A percentile compares a stretch with the other conserved stretches of the same genome.
These are phyloP conservation scores for Triticum aestivum DNA, from an alignment of 176 grass and related monocot species.

Conservation along the genomic window DNA sequence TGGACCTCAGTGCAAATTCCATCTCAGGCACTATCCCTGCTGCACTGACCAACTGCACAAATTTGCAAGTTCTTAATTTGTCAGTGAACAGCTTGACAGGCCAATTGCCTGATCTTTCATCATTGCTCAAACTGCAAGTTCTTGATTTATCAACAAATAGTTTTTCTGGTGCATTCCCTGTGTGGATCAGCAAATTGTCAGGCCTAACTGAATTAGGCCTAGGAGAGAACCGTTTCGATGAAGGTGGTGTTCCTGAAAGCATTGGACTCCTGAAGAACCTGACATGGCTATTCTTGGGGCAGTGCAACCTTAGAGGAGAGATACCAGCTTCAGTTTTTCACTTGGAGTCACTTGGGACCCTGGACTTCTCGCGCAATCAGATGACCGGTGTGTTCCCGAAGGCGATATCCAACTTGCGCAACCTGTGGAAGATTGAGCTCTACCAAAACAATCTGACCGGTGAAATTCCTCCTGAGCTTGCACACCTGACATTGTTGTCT, in stretches of 20 bases:
- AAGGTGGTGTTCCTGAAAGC: constrained; percentile 62
- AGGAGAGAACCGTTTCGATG: constrained; percentile 78
- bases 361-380: constrained; percentile 91
- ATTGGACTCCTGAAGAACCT: constrained; percentile 82
- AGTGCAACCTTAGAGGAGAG: constrained; percentile 79
- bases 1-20: constrained; percentile 71
- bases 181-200: constrained; percentile 58
- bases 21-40: constrained; percentile 68
- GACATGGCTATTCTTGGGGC: constrained; percentile 79
- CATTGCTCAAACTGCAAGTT: constrained; percentile 54
- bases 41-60: constrained; percentile 61
- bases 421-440: constrained; percentile 94
- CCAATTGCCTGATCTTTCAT: constrained; percentile 73
- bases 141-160: constrained; percentile 87
- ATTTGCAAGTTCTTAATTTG: constrained; percentile 78
- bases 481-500: constrained; percentile 51
- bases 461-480: constrained; percentile 77
- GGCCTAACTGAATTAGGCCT: constrained; percentile 61
- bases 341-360: constrained; percentile 61
- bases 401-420: constrained; percentile 68
- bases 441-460: constrained; percentile 93
- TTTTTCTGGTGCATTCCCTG: constrained; percentile 68
- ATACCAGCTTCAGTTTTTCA: constrained; percentile 69
- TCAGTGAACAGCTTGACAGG: constrained; percentile 69
- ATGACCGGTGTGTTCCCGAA: constrained; percentile 67